phyloP scores from a whole-genome alignment of 2,329 filamentous ascomycete species.

The Colletotrichum orbiculare region DNA sequence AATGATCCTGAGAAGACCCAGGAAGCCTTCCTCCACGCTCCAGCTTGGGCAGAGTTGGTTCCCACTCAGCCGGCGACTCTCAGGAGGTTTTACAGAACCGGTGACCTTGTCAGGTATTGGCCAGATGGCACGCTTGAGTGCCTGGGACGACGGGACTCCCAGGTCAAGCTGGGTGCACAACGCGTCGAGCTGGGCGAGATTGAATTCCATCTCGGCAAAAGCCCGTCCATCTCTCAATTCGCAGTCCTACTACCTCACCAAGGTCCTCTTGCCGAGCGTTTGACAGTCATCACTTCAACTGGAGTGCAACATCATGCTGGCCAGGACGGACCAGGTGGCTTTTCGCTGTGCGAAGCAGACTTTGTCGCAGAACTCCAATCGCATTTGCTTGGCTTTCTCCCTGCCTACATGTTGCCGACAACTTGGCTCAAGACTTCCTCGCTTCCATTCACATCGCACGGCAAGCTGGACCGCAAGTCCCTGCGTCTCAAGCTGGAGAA shows the following conservation, averaged over 20 bases:
- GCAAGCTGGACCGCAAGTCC: constrained; percentile 37
- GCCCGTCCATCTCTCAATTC: constrained; percentile 52
- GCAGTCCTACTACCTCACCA: neutral
- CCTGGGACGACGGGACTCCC: constrained; percentile 36
- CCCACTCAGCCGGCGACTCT: neutral
- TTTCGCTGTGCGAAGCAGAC: neutral
- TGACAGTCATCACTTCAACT: neutral
- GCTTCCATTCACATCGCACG: constrained; percentile 37
- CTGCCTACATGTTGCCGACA: constrained; percentile 50
- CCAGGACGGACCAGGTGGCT: neutral
- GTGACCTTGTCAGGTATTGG: constrained; percentile 35
- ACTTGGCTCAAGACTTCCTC: constrained; percentile 42
- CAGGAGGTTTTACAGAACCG: constrained; percentile 38
- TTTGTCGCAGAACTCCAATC: constrained; percentile 39
- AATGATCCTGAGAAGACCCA: constrained; percentile 39
- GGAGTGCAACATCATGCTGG: neutral
- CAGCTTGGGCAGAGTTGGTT: neutral
- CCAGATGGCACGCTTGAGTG: constrained; percentile 36
- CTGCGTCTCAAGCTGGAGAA: constrained; percentile 26
- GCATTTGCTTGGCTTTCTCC: constrained; percentile 48
- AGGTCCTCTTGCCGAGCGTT: neutral
- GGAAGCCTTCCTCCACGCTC: constrained; percentile 37
- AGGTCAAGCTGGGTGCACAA: constrained; percentile 38
- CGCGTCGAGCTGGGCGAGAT: constrained; percentile 39
- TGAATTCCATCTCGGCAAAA: constrained; percentile 15